Evolutionary conservation across 1,284 basidiomycete species (phyloP), one percentile per base, ranked within the genome.

Genomic region (Boletus subluridellus): DNA sequence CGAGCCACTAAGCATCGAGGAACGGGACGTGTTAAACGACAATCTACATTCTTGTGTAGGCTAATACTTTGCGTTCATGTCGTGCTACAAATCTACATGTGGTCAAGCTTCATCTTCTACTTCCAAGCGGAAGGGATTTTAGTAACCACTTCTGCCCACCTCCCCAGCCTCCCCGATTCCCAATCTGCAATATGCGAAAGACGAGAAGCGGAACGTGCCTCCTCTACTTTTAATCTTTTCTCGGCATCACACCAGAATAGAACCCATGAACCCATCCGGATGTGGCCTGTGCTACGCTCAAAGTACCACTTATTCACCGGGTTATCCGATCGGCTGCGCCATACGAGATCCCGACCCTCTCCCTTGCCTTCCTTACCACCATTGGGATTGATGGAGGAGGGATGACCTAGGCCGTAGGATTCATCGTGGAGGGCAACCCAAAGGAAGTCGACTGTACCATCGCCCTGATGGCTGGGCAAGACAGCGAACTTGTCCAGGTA

Each of bases 221-320:
- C 83, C 69, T 87, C 85, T 35, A 80, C 81, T 73, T 81, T 85
- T 35, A 92, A 73, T 55, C 86, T 81, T 71, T 87, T 91, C 77
- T 99, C 97, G 1, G 90, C 94, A 75, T 98, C 96, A 73, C 95
- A 98, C 97, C 97, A 99, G 77, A 99, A 99, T 67, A 99, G 77
- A 57, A 90, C 87, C 95, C 93, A 98, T 44, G 82, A 77, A 26
- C 86, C 89, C 76, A 93, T 82, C 55, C 91, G 82, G 39, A 95
- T 66, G 74, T 98, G 96, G 10, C 97, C 97, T 48, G 90, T 92
- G 69, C 88, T 91, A 38, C 97, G 86, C 73, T 99, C 97, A 67
- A 94, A 98, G 77, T 99, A 99, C 97, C 97, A 99, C 74, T 95
- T 96, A 76, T 99, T 99, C 56, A 99, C 88, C 0, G 95, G 95